Evolutionary conservation across 202 grass and related monocot species (phyloP), one percentile per base, ranked within the genome.

Genomic region (Carex arenaria): DNA sequence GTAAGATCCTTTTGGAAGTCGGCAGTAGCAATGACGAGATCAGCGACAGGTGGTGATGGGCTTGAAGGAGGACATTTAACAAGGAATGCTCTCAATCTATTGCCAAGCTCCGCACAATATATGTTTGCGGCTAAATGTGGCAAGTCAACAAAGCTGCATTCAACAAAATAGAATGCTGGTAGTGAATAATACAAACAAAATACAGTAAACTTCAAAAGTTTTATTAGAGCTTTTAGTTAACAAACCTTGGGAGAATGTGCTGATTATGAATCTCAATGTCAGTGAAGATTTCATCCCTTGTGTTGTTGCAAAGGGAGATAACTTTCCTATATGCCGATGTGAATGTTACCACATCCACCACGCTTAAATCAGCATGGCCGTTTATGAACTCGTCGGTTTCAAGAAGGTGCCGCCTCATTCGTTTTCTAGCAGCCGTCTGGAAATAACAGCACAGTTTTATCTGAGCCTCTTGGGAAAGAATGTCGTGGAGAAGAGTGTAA

Each of bases 181-280:
- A 86, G 3, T 49, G 59, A 72, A 51, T 79, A 84, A 47, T 61
- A 2, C 47, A 76, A 28, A 80, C 30, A 31, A 13, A 54, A 8
- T 69, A 15, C 31, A 1, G 64, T 80, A 18, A 6, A 6, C 14
- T 72, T 12, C 52, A 87, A 64, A 85, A 67, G 30, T 60, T 60
- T 15, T 7, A 52, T 15, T 7, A 52, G 42, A 74, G 28, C 23
- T 59, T 26, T 65, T 10, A 81, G 57, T 45, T n/a, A 28, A 72
- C 28, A 0, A 74, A 99, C 96, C 96, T 99, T 23, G 96, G 96
- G 57, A 99, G 91, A 67, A 95, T 89, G 73, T 99, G 93, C 7
- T 95, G 91, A 86, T 99, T 94, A 85, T 99, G 96, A 83, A 99
- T 94, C 93, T 99, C 96, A 76, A 99, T 99, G 84, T 99, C 96